Evolutionary conservation across 495 filamentous ascomycete genomes (phyloP).

Genomic region (Xylaria scruposa): DNA sequence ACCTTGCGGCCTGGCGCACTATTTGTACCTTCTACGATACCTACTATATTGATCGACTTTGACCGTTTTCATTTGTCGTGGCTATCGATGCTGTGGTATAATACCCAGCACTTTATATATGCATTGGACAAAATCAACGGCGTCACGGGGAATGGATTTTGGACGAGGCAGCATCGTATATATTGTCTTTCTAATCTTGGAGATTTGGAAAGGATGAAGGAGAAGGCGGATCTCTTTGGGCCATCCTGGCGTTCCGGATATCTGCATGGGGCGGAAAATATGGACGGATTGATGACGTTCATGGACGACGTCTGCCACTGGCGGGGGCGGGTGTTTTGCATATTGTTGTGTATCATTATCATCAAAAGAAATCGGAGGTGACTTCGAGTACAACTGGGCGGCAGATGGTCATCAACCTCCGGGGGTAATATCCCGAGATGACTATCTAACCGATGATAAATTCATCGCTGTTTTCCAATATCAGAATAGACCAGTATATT

Average conservation of each 20-base stretch:
- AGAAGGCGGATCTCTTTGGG: constrained; percentile 31
- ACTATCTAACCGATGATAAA: background rate
- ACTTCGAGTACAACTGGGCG: background rate
- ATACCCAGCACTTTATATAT: constrained; percentile 27
- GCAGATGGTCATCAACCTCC: background rate
- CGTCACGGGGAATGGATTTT: constrained; percentile 29
- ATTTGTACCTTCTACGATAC: constrained; percentile 36
- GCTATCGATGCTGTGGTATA: background rate
- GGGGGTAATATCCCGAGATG: background rate
- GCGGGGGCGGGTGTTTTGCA: constrained; percentile 15
- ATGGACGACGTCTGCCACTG: constrained; percentile 21
- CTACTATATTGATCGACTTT: constrained; percentile 19
- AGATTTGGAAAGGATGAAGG: constrained; percentile 27
- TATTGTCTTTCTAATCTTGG: constrained; percentile 26
- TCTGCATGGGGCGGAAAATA: constrained; percentile 36
- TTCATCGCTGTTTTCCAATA: constrained; percentile 1
- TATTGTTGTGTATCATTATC: constrained; percentile 25
- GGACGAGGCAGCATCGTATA: constrained; percentile 39
- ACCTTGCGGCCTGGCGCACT: background rate
- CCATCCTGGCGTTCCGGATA: constrained; percentile 40
- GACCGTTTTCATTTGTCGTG: constrained; percentile 38
- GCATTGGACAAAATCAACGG: constrained; percentile 35
- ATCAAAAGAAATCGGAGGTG: background rate
- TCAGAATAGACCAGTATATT: constrained; percentile 11
- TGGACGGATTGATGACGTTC: constrained; percentile 33